A percentile compares a stretch with the other conserved stretches of the same genome.
These are phyloP conservation scores for Striga asiatica DNA, from an alignment of 257 asterid species.

Conservation along the genomic window DNA sequence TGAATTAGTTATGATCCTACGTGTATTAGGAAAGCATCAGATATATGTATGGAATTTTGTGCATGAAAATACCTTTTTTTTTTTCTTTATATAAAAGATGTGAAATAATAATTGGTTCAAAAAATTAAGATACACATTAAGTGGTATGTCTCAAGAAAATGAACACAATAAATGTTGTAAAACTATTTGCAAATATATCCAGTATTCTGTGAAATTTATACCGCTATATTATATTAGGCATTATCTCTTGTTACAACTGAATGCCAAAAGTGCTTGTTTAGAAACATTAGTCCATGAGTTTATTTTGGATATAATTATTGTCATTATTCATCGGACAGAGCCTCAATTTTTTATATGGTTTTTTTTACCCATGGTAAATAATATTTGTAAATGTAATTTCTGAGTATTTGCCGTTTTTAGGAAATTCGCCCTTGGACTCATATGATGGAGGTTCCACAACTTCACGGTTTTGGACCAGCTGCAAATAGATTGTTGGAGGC, in stretches of 20 bases:
- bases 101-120: background rate
- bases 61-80: background rate
- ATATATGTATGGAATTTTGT: background rate
- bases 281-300: background rate
- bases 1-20: background rate
- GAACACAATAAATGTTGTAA: background rate
- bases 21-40: background rate
- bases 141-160: background rate
- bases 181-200: background rate
- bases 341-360: no score
- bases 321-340: no score
- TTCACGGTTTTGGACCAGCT: constrained; percentile 99
- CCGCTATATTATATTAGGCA: background rate
- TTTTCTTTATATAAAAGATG: background rate
- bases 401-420: constrained; percentile 26
- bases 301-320: background rate
- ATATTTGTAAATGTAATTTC: constrained; percentile 1
- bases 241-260: background rate
- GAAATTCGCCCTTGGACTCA: constrained; percentile 99
- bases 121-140: no score
- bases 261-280: background rate
- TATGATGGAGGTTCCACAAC: constrained; percentile 99
- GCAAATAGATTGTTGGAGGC: constrained; percentile 94
- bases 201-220: background rate
- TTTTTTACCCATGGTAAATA: background rate